These are phyloP conservation scores for Xylaria acuta DNA, from an alignment of 495 filamentous ascomycete species.

Conservation along the genomic window DNA sequence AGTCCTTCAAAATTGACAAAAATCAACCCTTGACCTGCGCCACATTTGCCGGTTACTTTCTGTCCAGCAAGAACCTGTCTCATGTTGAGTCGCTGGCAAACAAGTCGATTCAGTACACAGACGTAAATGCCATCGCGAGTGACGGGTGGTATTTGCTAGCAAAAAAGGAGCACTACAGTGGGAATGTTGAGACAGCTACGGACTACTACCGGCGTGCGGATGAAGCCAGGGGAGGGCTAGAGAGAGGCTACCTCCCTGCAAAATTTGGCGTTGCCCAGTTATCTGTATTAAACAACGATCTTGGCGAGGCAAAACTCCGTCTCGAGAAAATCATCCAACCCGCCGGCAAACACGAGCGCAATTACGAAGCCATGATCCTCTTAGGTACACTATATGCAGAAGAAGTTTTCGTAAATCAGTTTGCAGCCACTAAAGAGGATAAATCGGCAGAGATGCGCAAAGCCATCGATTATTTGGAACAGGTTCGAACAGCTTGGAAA, in stretches of 20 bases:
- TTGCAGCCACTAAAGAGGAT: conserved; percentile 78
- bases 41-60: conserved; percentile 87
- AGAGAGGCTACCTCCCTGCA: conserved; percentile 87
- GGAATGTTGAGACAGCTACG: conserved; percentile 69
- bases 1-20: conserved; percentile 94
- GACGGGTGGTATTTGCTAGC: conserved; percentile 96
- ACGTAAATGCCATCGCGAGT: conserved; percentile 92
- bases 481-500: conserved; percentile 89
- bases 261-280: conserved; percentile 93
- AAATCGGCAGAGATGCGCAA: conserved; percentile 82
- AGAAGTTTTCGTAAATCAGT: conserved; percentile 83
- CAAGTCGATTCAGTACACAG: conserved; percentile 92
- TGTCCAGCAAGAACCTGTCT: conserved; percentile 73
- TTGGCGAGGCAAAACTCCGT: conserved; percentile 89
- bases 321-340: conserved; percentile 92
- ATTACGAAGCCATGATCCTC: conserved; percentile 87
- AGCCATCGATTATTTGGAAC: conserved; percentile 80
- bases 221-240: conserved; percentile 82
- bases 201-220: conserved; percentile 90
- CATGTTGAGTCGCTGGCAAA: conserved; percentile 86
- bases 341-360: conserved; percentile 62
- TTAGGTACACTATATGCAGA: conserved; percentile 91
- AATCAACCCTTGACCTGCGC: conserved; percentile 88
- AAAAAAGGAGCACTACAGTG: conserved; percentile 80
- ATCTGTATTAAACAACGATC: conserved; percentile 79